Percentiles rank a stretch among this genome's conserved stretches.
Conservation (phyloP, 140 eudicot species). For the Cichorium intybus region DNA sequence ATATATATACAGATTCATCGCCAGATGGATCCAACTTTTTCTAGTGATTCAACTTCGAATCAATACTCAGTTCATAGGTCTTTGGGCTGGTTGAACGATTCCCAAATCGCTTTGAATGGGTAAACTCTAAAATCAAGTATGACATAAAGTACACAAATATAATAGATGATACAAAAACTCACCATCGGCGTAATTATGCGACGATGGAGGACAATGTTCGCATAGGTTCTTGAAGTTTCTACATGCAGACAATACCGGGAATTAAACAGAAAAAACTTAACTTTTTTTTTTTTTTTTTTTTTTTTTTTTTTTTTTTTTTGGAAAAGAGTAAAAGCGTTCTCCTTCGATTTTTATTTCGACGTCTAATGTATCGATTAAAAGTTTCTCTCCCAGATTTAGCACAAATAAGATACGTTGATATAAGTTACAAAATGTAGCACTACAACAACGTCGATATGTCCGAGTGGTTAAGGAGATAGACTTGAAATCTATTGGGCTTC, state of each 20-base stretch:
- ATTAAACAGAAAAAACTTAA: not conserved
- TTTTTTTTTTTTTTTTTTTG: no score
- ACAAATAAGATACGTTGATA: no score
- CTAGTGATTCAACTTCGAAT: not conserved
- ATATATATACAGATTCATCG: not conserved
- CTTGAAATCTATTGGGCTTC: slow-evolving; percentile 99
- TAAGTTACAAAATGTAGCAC: no score
- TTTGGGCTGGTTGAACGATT: slow-evolving; percentile 5
- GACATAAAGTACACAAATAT: not conserved
- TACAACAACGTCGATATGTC: slow-evolving; percentile 99
- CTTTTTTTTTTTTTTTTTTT: no score
- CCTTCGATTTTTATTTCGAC: no score
- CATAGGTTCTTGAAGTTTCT: slow-evolving; percentile 32
- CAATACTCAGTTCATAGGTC: not conserved
- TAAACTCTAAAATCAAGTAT: slow-evolving; percentile 1
- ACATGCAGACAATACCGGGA: not conserved
- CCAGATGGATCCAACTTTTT: not conserved
- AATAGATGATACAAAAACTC: not conserved
- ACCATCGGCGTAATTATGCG: slow-evolving; percentile 26
- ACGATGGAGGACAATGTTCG: slow-evolving; percentile 19
- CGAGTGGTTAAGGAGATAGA: slow-evolving; percentile 99
- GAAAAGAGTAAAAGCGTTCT: no score
- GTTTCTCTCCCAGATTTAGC: no score
- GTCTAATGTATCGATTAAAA: no score
- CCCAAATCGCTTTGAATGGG: slow-evolving; percentile 9